Evolutionary conservation across 306 rosid species (phyloP).

Genomic region (Glycine latifolia): DNA sequence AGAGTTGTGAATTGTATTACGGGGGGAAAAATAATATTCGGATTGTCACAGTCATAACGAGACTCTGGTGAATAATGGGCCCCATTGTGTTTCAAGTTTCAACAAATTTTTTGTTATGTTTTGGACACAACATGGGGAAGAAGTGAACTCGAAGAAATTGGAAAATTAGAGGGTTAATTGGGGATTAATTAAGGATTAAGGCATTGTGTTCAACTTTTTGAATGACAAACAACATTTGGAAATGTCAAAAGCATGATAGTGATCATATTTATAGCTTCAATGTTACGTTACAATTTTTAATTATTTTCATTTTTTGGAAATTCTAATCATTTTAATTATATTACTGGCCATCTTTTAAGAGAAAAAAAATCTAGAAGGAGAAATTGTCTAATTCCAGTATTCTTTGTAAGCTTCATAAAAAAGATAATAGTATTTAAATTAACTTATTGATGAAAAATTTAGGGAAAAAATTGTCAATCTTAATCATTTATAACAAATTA

Average conservation of each 20-base stretch:
- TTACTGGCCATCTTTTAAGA: not conserved
- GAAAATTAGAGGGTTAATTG: not conserved
- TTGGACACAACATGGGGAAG: not conserved
- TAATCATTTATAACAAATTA: not conserved
- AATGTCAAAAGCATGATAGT: not conserved
- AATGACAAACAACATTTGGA: not conserved
- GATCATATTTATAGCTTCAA: not conserved
- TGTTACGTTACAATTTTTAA: not conserved
- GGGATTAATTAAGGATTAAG: slow-evolving; percentile 1
- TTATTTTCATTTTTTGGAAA: not conserved
- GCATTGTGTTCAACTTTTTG: not conserved
- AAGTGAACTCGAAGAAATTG: slow-evolving; percentile 15
- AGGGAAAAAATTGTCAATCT: not conserved
- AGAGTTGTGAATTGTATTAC: not conserved
- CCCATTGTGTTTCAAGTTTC: slow-evolving; percentile 3
- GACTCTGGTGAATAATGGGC: not conserved
- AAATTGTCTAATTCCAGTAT: not conserved
- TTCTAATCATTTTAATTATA: not conserved
- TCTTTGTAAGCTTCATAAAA: not conserved
- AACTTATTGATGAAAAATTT: not conserved
- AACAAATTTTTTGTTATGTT: not conserved
- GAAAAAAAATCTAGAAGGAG: not conserved
- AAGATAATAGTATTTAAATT: not conserved
- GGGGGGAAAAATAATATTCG: not conserved
- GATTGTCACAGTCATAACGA: not conserved